phyloP scores from a whole-genome alignment of 345 rosid genomes.

The Barbarea vulgaris region DNA sequence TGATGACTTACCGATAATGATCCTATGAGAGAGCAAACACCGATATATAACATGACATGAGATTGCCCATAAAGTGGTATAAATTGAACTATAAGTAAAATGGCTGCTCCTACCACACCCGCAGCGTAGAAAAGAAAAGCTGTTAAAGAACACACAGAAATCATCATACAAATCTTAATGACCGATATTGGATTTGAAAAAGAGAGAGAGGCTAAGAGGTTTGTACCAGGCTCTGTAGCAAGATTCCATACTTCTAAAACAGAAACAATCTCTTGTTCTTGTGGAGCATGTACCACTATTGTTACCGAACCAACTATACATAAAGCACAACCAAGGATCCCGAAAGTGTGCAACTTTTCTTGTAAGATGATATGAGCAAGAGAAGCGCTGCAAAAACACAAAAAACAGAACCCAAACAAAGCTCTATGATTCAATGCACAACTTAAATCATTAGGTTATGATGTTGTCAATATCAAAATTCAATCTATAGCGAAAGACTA shows the following conservation, averaged over 20 bases:
- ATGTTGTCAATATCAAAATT: not conserved
- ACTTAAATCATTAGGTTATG: not conserved
- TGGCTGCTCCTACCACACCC: conserved; percentile 64
- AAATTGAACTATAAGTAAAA: conserved; percentile 59
- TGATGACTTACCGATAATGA: conserved; percentile 68
- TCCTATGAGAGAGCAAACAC: conserved; percentile 87
- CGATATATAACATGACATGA: conserved; percentile 82
- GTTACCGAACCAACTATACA: conserved; percentile 90
- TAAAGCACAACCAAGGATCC: conserved; percentile 81
- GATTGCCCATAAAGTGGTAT: conserved; percentile 81
- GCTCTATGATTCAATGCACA: not conserved
- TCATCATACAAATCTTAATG: not conserved
- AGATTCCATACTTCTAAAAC: conserved; percentile 88
- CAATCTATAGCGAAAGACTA: not conserved
- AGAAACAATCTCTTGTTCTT: conserved; percentile 76
- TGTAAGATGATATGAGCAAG: conserved; percentile 78
- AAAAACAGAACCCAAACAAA: not conserved
- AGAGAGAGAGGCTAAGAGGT: not conserved
- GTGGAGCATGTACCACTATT: conserved; percentile 90
- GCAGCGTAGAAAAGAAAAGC: conserved; percentile 82
- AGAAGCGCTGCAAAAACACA: conserved; percentile 58
- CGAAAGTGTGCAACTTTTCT: conserved; percentile 74
- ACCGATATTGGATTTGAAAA: not conserved
- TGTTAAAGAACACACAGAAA: conserved; percentile 40
- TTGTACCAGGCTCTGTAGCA: conserved; percentile 86